phyloP scores from a whole-genome alignment of 805 yeast species.

The Saccharomycopsis schoenii region DNA sequence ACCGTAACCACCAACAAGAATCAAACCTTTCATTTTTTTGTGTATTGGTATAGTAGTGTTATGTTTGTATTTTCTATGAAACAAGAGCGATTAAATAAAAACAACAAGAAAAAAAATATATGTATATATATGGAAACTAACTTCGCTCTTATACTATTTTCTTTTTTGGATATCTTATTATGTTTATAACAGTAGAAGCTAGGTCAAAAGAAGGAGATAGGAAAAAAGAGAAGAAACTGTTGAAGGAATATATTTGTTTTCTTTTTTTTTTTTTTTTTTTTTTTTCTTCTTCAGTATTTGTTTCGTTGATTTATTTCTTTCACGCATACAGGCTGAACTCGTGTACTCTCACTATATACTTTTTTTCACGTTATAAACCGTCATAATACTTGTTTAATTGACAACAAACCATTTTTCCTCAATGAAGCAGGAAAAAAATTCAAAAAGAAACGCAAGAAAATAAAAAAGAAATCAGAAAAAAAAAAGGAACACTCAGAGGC shows the following conservation, averaged over 20 bases:
- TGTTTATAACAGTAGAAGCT: neutral
- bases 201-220: neutral
- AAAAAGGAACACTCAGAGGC: neutral
- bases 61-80: neutral
- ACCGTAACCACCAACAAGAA: constrained; percentile 99
- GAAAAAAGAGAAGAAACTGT: neutral
- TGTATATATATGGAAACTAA: neutral
- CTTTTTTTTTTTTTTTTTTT: neutral
- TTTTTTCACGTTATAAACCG: neutral
- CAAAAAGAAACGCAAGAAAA: neutral
- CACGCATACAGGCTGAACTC: neutral
- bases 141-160: too few species aligned
- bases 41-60: neutral
- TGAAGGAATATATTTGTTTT: neutral
- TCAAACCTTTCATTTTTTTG: constrained; percentile 78
- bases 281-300: neutral
- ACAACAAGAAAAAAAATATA: neutral
- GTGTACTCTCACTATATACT: neutral
- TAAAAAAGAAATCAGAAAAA: neutral
- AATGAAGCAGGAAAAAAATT: neutral
- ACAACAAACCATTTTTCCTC: neutral
- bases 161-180: neutral
- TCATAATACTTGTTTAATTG: neutral
- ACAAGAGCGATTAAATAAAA: neutral
- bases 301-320: neutral